Percentiles rank a stretch among this genome's conserved stretches.
Conservation (phyloP, 129 eudicot genomes). For the Artemisia tridentata region DNA sequence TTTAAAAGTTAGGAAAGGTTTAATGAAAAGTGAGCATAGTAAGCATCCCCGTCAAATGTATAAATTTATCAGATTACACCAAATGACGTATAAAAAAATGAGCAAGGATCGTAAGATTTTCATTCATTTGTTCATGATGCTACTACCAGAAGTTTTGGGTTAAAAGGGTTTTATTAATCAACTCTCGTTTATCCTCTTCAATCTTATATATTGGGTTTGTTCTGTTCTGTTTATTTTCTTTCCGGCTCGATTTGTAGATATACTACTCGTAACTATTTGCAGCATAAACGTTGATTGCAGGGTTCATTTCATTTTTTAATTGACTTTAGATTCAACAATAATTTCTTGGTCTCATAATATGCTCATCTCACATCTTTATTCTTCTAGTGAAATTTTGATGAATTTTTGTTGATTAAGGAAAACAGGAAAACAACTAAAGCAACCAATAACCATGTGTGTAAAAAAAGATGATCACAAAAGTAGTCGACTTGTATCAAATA, state of each 20-base stretch:
- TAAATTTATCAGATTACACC: neutral
- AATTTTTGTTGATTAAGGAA: neutral
- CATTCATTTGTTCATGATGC: too few relatives aligned
- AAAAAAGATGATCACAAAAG: neutral
- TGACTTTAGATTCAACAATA: too few relatives aligned
- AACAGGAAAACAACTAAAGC: too few relatives aligned
- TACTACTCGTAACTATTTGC: neutral
- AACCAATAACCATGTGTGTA: neutral
- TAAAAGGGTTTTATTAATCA: too few relatives aligned
- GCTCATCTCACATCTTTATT: neutral
- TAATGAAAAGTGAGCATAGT: neutral
- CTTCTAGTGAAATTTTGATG: neutral
- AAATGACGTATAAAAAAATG: neutral
- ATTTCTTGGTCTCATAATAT: neutral
- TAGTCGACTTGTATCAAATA: neutral
- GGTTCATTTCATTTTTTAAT: neutral
- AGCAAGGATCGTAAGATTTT: neutral
- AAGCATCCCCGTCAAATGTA: neutral
- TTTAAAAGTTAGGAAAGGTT: neutral
- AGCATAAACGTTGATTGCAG: neutral
- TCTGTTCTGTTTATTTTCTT: neutral
- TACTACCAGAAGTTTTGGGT: too few relatives aligned
- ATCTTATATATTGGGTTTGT: neutral
- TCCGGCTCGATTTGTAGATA: neutral
- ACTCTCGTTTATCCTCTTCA: neutral